Evolutionary conservation across 805 yeast species (phyloP).

Genomic region (Diddensiella santjacobensis): DNA sequence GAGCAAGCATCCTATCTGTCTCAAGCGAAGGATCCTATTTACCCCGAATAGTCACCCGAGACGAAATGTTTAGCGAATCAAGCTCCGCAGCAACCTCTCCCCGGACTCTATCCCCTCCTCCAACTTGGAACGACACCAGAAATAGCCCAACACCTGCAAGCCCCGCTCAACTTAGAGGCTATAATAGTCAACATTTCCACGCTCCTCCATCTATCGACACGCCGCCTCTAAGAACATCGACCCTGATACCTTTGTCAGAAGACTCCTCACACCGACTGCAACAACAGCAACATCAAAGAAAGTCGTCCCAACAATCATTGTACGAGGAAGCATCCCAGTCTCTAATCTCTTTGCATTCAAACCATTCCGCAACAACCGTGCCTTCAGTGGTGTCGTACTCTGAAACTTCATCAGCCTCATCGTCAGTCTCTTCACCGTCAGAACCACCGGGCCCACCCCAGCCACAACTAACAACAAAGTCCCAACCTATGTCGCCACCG

Average conservation of each 20-base stretch:
- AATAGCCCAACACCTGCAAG: background rate
- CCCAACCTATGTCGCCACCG: background rate
- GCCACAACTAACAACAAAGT: background rate
- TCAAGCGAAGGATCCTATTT: constrained; percentile 6
- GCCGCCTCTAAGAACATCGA: constrained; percentile 1
- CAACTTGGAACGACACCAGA: background rate
- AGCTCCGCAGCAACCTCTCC: constrained; percentile 2
- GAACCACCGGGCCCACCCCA: background rate
- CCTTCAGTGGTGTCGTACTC: constrained; percentile 1
- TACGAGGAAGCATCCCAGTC: constrained; percentile 19
- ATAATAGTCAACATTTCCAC: background rate
- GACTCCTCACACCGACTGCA: background rate
- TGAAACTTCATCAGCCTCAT: constrained; percentile 5
- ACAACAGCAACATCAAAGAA: background rate
- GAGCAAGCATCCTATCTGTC: constrained; percentile 2
- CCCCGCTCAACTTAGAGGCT: background rate
- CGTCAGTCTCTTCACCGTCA: constrained; percentile 5
- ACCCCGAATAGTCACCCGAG: constrained; percentile 20
- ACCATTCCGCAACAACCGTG: background rate
- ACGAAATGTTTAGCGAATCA: background rate
- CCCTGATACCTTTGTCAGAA: constrained; percentile 2
- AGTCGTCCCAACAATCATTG: background rate
- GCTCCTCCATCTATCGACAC: background rate
- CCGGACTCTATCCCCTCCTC: background rate
- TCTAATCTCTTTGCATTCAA: constrained; percentile 18